Base-by-base conservation (phyloP, 1,284 basidiomycete genomes). In the Boletus chippewaensis region DNA sequence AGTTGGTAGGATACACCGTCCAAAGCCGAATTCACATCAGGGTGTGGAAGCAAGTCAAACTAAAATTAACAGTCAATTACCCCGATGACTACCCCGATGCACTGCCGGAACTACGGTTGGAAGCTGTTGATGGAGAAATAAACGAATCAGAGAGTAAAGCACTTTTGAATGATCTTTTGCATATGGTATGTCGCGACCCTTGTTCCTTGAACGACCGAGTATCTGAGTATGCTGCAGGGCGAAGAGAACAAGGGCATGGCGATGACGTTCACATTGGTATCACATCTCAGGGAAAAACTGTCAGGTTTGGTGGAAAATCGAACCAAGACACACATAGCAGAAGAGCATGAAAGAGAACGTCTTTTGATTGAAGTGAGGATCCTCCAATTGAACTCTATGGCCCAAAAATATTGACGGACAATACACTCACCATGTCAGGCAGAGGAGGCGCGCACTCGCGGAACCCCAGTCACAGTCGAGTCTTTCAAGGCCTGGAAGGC, bases 221-320 rank as follows among this genome's bases (percentile, higher is more conserved):
- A 11, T 34, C 50, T 22, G 47, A 64, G 35, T 38, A 41, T 40
- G 24, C 52, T 46, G 38, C 57, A 94, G 91, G 94, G 87, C 26
- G 81, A 88, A 64, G 94, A 97, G 64, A 95, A 91, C 60, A 65
- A 93, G 22, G 94, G 94, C 35, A 95, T 97, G 87, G 93, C 95
- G 2, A 97, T 98, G 94, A 95, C 93, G 11, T 99, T 97, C 65
- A 92, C 95, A 0, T 76, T 99, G 6, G 88, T 93, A 4, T 87
- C 91, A 3, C 87, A 91, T 60, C 77, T 97, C 41, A 79, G 89
- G 55, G 95, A 97, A 66, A 77, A 82, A 45, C 72, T 97, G 12
- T 80, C 84, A 3, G 64, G 67, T 13, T 70, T 95, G 29, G 78
- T 91, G 40, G 76, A 76, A 41, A 66, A 73, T 41, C 79, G 89